Evolutionary conservation across 306 rosid species (phyloP).

Genomic region (Bauhinia variegata): DNA sequence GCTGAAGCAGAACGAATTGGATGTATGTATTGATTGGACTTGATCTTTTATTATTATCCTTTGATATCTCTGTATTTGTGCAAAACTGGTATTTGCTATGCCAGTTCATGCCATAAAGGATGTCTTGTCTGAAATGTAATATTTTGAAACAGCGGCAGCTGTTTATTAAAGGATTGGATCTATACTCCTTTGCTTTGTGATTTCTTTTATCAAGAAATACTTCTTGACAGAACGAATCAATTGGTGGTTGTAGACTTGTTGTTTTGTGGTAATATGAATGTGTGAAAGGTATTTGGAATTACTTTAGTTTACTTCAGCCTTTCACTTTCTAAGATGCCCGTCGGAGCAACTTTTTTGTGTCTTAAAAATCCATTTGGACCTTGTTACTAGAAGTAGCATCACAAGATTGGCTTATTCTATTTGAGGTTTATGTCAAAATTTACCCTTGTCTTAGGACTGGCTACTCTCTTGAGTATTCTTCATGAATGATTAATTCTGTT

Average conservation of each 20-base stretch:
- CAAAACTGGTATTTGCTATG: background rate
- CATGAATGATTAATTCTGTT: background rate
- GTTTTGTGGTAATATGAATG: too few relatives aligned
- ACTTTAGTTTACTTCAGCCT: too few relatives aligned
- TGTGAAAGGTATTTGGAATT: too few relatives aligned
- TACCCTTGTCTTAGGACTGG: too few relatives aligned
- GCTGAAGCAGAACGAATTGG: conserved; percentile 92
- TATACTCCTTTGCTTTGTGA: background rate
- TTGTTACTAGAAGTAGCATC: too few relatives aligned
- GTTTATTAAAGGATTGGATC: background rate
- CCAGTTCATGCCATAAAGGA: conserved; percentile 5
- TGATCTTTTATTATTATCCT: background rate
- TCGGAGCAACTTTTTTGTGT: too few relatives aligned
- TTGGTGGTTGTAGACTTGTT: too few relatives aligned
- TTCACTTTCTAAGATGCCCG: too few relatives aligned
- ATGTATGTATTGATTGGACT: conserved; percentile 46
- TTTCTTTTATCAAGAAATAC: too few relatives aligned
- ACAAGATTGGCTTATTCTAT: background rate
- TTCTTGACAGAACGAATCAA: too few relatives aligned
- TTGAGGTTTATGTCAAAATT: too few relatives aligned
- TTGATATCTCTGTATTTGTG: background rate
- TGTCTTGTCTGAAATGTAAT: background rate
- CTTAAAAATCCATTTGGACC: background rate
- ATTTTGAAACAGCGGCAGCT: background rate
- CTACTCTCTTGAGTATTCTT: background rate